These are phyloP conservation scores for Backusella liffmaniae DNA, from an alignment of 192 early-diverging fungal species.

Conservation along the genomic window DNA sequence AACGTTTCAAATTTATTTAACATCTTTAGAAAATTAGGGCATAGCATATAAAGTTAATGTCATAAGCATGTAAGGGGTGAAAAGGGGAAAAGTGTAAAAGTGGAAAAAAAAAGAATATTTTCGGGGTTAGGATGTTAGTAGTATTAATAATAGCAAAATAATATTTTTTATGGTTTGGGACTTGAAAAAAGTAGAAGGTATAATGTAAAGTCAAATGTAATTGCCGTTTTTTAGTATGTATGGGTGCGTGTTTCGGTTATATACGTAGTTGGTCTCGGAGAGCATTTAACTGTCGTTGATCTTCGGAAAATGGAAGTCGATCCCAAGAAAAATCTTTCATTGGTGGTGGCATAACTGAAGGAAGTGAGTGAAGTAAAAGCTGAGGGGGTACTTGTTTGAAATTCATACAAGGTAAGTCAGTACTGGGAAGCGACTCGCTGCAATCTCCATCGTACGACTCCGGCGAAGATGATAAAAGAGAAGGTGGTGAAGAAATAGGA, in stretches of 20 bases:
- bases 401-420: not conserved
- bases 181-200: not conserved
- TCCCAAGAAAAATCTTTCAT: conserved; percentile 28
- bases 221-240: not conserved
- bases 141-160: not conserved
- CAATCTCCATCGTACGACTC: conserved; percentile 12
- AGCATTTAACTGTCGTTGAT: conserved; percentile 32
- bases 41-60: not conserved
- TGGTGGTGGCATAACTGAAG: conserved; percentile 2
- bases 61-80: not conserved
- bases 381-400: not conserved
- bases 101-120: conserved; percentile 2
- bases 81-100: not conserved
- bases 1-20: not conserved
- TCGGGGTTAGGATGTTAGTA: not conserved
- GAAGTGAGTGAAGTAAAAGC: not conserved
- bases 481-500: conserved; percentile 2
- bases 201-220: conserved; percentile 1
- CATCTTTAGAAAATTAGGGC: not conserved
- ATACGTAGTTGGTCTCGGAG: conserved; percentile 20
- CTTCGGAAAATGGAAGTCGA: conserved; percentile 30
- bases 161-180: not conserved
- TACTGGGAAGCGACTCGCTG: conserved; percentile 4
- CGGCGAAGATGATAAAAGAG: conserved; percentile 12
- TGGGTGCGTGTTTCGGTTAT: not conserved